Evolutionary conservation across 1,284 basidiomycete genomes (phyloP).

Genomic region (Melampsora americana): DNA sequence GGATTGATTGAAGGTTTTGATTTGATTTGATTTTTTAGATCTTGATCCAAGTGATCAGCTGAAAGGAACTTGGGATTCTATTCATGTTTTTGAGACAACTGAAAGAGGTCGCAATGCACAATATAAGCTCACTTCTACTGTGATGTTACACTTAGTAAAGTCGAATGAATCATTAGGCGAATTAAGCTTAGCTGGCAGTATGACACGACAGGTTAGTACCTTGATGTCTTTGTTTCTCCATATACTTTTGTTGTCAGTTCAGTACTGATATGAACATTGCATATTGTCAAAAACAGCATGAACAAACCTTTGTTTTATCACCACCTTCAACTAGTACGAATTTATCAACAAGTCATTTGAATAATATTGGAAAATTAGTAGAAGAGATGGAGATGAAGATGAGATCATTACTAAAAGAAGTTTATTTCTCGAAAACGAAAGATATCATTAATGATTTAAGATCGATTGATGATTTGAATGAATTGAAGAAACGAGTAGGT

Average conservation of each 20-base stretch:
- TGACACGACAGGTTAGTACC: conserved; percentile 81
- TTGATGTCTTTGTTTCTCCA: conserved; percentile 2
- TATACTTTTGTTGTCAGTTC: background rate
- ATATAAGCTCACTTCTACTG: conserved; percentile 94
- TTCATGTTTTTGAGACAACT: conserved; percentile 92
- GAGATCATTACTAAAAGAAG: conserved; percentile 90
- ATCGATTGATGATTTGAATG: conserved; percentile 78
- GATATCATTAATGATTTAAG: conserved; percentile 90
- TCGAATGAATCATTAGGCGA: conserved; percentile 65
- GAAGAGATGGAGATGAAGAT: conserved; percentile 99
- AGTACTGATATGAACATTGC: background rate
- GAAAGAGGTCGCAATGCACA: conserved; percentile 86
- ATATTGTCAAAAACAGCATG: conserved; percentile 60
- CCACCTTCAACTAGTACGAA: conserved; percentile 58
- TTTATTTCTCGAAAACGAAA: conserved; percentile 96
- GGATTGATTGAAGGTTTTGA: background rate
- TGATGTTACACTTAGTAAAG: conserved; percentile 89
- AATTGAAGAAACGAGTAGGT: conserved; percentile 73
- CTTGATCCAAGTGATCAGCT: conserved; percentile 49
- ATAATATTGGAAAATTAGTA: conserved; percentile 87
- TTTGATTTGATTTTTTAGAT: conserved; percentile 47
- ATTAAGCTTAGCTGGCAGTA: conserved; percentile 83
- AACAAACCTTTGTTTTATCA: conserved; percentile 73
- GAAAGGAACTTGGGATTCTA: conserved; percentile 87
- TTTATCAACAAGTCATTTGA: conserved; percentile 70